Base-by-base conservation (phyloP, 2,329 filamentous ascomycete species). In the Monosporascus sp. region DNA sequence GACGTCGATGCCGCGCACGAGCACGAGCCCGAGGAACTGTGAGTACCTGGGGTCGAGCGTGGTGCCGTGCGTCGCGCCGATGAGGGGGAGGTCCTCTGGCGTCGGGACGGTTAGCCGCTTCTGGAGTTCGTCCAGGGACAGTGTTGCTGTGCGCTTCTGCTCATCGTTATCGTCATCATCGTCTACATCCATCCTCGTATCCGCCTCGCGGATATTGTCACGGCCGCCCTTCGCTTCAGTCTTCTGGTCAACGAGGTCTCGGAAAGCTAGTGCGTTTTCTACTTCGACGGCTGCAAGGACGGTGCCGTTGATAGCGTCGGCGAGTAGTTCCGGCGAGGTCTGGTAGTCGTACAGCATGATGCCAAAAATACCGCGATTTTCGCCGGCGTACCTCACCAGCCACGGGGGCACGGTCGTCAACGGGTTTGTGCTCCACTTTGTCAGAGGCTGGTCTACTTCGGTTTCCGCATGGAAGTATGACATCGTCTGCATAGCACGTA, bases 401-500 rank as follows among this genome's bases (percentile, higher is more conserved):
- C 82, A 85, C 0, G 88, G 88, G 0, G 75, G 67, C 7, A 79
- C 60, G 0, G 73, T 70, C 1, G 81, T 81, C 8, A 92, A 69
- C 0, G 86, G 79, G 0, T 70, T 73, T 0, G 74, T 54, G 49
- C 78, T 71, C 80, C 84, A 89, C 45, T 64, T 67, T 20, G 68
- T 48, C 50, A 55, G 57, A 42, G 49, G 41, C n/a, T 60, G 58
- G 22, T 53, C 54, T 31, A 46, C 51, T 31, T 53, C 52, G 47
- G 48, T 34, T 18, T 68, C 62, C 9, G 74, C 58, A 64, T 93
- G 89, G 62, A 93, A 90, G 61, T 92, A 93, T 0, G 88, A 85
- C 77, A 90, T 85, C n/a, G 79, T 82, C 60, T 91, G 87, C 86
- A 93, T 90, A 6, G 80, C 78, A 49, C 87, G 75, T 3, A 89